phyloP scores from a whole-genome alignment of 768 basidiomycete species.

The Amanita phalloides region DNA sequence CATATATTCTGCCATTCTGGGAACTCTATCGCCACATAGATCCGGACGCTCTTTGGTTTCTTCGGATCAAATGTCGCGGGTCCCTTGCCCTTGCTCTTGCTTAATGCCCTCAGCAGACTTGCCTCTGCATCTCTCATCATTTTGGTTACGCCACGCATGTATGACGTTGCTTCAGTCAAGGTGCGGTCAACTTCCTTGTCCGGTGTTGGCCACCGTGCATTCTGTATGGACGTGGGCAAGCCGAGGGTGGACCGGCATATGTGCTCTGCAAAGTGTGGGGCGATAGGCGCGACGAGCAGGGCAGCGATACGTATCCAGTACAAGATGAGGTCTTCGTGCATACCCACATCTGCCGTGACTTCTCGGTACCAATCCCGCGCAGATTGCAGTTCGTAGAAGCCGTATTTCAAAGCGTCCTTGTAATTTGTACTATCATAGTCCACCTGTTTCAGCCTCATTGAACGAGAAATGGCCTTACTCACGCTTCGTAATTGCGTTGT shows the following conservation, averaged over 20 bases:
- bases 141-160: conserved; percentile 90
- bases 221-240: conserved; percentile 64
- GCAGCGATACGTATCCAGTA: conserved; percentile 80
- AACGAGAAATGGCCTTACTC: conserved; percentile 17
- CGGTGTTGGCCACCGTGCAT: conserved; percentile 75
- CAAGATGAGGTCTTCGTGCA: conserved; percentile 83
- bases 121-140: conserved; percentile 84
- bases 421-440: conserved; percentile 60
- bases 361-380: conserved; percentile 95
- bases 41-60: conserved; percentile 71
- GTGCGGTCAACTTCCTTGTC: conserved; percentile 46
- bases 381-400: conserved; percentile 92
- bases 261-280: conserved; percentile 92
- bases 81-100: conserved; percentile 61
- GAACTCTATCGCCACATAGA: conserved; percentile 88
- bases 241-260: conserved; percentile 66
- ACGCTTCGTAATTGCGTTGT: conserved; percentile 75
- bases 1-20: conserved; percentile 90
- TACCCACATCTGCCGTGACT: conserved; percentile 67
- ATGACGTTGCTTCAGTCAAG: conserved; percentile 62
- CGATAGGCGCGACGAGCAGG: conserved; percentile 75
- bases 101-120: conserved; percentile 64
- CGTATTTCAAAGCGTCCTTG: conserved; percentile 92
- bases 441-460: background rate
- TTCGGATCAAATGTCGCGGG: conserved; percentile 68